These are phyloP conservation scores for Cynanchum wilfordii DNA, from an alignment of 257 asterid species.

Conservation along the genomic window DNA sequence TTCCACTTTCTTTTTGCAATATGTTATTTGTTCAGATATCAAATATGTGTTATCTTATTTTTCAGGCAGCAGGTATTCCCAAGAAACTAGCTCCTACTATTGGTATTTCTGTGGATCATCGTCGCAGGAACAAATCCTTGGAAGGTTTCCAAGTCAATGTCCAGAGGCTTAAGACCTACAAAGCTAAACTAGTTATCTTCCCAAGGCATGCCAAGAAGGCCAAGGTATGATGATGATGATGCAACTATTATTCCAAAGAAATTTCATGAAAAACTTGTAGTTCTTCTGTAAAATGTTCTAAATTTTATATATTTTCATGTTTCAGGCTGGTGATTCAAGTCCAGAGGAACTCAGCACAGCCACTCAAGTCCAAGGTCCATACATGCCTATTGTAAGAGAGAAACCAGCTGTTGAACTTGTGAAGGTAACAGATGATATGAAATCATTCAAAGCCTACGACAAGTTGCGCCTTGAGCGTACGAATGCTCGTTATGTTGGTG, in stretches of 20 bases:
- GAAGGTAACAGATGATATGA: conserved; percentile 54
- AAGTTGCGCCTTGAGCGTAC: conserved; percentile 71
- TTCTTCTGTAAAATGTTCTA: background rate
- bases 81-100: conserved; percentile 28
- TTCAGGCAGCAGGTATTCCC: conserved; percentile 33
- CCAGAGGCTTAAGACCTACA: conserved; percentile 33
- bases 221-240: conserved; percentile 12
- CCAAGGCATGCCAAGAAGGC: conserved; percentile 26
- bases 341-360: conserved; percentile 68
- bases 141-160: conserved; percentile 32
- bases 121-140: conserved; percentile 31
- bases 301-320: background rate
- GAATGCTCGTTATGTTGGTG: conserved; percentile 65
- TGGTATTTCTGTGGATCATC: conserved; percentile 35
- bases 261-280: background rate
- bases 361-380: conserved; percentile 64
- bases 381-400: conserved; percentile 52
- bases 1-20: background rate
- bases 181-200: conserved; percentile 34
- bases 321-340: conserved; percentile 72
- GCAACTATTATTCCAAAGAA: background rate
- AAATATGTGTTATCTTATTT: background rate
- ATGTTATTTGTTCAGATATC: background rate
- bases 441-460: conserved; percentile 65
- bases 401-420: conserved; percentile 18